These are phyloP conservation scores for Catunica adiposa DNA, from an alignment of 2,329 filamentous ascomycete genomes.

Conservation along the genomic window DNA sequence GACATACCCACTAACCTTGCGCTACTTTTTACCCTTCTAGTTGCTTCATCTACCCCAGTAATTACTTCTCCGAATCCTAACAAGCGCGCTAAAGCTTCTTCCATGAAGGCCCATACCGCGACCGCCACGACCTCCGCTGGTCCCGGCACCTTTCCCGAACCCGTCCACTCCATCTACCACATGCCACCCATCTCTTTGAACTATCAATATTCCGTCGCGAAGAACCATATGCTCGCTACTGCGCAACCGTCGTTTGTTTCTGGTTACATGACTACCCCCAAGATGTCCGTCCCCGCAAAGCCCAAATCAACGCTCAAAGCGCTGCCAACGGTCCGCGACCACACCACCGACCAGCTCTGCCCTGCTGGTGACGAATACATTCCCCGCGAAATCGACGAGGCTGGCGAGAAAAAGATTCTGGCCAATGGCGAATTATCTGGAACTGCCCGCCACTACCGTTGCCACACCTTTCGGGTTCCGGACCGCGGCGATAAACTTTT, in stretches of 20 bases:
- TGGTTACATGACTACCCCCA: constrained; percentile 1
- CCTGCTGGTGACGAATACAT: constrained; percentile 86
- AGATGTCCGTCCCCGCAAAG: constrained; percentile 47
- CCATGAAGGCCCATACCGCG: constrained; percentile 15
- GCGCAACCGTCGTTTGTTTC: not conserved
- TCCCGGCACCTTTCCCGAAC: constrained; percentile 8
- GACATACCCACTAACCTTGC: not conserved
- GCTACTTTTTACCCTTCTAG: constrained; percentile 19
- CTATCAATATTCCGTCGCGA: constrained; percentile 19
- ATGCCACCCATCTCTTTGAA: constrained; percentile 20
- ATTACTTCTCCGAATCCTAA: constrained; percentile 14
- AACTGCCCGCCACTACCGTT: constrained; percentile 65
- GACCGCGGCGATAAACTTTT: constrained; percentile 86
- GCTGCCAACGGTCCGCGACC: constrained; percentile 84
- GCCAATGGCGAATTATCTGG: constrained; percentile 66
- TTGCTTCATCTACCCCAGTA: constrained; percentile 19
- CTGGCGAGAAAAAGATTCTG: constrained; percentile 87
- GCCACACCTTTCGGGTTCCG: constrained; percentile 83
- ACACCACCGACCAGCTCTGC: constrained; percentile 89
- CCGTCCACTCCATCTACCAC: constrained; percentile 4
- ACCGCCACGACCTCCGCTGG: constrained; percentile 2
- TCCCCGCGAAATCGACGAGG: constrained; percentile 80
- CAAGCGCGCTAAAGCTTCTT: constrained; percentile 20
- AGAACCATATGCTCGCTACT: not conserved
- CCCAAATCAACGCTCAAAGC: constrained; percentile 80